Conservation (phyloP, 148 eudicot genomes). For the Chenopodium album region DNA sequence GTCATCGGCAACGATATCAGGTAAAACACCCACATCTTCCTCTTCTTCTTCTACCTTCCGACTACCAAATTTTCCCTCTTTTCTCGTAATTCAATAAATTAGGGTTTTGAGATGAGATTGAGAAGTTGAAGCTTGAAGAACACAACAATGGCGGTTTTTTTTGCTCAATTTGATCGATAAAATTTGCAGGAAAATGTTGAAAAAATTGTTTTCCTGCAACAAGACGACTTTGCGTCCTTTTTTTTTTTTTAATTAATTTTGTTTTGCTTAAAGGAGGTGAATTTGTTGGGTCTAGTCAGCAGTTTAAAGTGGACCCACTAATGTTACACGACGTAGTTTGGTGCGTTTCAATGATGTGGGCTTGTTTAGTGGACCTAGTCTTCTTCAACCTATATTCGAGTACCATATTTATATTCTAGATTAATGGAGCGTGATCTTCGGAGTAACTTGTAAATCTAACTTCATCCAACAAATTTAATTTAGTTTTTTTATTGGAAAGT, state of each 20-base stretch:
- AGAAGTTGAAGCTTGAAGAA: not conserved
- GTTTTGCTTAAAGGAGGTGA: not conserved
- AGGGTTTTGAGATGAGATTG: not conserved
- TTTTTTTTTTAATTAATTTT: no score
- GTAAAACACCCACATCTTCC: slow-evolving; percentile 78
- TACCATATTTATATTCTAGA: no score
- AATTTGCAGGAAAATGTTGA: not conserved
- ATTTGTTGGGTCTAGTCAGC: not conserved
- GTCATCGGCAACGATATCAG: slow-evolving; percentile 81
- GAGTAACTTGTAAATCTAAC: no score
- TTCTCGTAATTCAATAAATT: not conserved
- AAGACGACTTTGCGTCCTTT: not conserved
- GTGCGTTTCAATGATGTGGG: not conserved
- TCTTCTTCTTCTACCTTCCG: slow-evolving; percentile 1
- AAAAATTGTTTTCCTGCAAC: no score
- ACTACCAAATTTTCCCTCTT: slow-evolving; percentile 11
- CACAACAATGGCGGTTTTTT: not conserved
- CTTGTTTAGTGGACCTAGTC: not conserved
- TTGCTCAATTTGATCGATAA: not conserved
- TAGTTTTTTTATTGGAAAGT: no score
- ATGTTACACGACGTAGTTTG: not conserved
- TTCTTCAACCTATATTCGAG: not conserved
- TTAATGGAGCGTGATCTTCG: no score
- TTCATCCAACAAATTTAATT: no score
- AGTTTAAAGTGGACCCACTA: not conserved